phyloP scores from a whole-genome alignment of 768 basidiomycete species.

The Kwoniella europaea region DNA sequence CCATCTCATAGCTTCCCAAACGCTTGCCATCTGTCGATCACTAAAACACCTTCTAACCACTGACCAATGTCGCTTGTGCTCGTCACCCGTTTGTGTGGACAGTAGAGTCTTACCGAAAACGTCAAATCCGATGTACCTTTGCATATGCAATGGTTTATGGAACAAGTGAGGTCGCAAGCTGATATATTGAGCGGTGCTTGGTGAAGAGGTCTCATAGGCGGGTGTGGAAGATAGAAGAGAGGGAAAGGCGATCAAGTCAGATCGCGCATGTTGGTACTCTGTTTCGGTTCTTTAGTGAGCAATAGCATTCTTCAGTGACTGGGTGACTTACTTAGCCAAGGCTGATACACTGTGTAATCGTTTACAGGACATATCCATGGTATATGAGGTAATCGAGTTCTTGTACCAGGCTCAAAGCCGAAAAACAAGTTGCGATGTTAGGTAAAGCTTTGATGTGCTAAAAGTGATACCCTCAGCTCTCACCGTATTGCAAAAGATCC shows the following conservation, averaged over 20 bases:
- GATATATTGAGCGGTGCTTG: slow-evolving; percentile 10
- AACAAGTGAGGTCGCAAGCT: slow-evolving; percentile 11
- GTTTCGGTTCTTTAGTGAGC: background rate
- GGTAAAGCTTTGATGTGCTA: slow-evolving; percentile 36
- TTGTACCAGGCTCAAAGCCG: slow-evolving; percentile 35
- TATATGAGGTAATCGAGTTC: slow-evolving; percentile 34
- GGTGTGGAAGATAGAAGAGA: slow-evolving; percentile 22
- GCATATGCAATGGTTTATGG: slow-evolving; percentile 27
- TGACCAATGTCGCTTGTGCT: slow-evolving; percentile 31
- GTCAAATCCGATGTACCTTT: slow-evolving; percentile 30
- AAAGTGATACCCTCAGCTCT: background rate
- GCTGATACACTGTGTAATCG: slow-evolving; percentile 32
- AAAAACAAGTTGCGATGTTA: slow-evolving; percentile 30
- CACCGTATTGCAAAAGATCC: background rate
- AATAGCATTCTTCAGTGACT: background rate
- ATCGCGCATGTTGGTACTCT: slow-evolving; percentile 36
- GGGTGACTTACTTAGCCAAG: slow-evolving; percentile 39
- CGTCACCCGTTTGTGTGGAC: slow-evolving; percentile 27
- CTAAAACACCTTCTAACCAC: slow-evolving; percentile 41
- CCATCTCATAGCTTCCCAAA: slow-evolving; percentile 26
- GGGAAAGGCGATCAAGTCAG: slow-evolving; percentile 36
- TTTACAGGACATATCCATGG: slow-evolving; percentile 37
- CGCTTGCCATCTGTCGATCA: slow-evolving; percentile 30
- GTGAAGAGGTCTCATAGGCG: slow-evolving; percentile 32
- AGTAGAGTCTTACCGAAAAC: slow-evolving; percentile 37